Base-by-base conservation (phyloP, 257 asterid genomes). In the Fraxinus cuspidata region DNA sequence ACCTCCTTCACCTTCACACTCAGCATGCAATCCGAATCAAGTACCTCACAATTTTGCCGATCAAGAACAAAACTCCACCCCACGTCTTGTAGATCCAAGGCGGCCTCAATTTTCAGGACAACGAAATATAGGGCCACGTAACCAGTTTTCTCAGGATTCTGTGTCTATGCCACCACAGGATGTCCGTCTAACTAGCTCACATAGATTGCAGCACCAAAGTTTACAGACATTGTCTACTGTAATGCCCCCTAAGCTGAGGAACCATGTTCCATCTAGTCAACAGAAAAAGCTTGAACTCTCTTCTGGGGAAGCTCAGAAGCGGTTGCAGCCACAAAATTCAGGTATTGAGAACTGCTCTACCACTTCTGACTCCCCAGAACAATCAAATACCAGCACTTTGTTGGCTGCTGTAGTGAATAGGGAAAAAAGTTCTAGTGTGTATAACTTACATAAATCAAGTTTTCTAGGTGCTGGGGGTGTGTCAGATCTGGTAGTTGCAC, bases 1-100 rank as follows among this genome's bases (percentile, higher is more conserved):
- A 71, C 81, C 87, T 67, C 81, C 89, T 12, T 88, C 93, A 28
- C 89, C 94, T 65, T 69, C 93, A 73, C 56, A 79, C 71, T 65
- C 83, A 28, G 74, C 82, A 27, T 74, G 58, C 44, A 74, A 75
- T 73, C 71, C 74, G 6, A 77, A 34, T 80, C 91, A 84, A 66
- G 77, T 77, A 75, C 78, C 74, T 38, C 87, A 81, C 78, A 84
- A 76, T 82, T 73, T 77, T 58, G 34, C 85, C 47, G 94, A 88
- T 71, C 83, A 84, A 80, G 85, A 84, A 78, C 88, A 83, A 28
- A 74, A 79, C 4, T 78, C 86, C 68, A 51, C 67, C 11, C 83
- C 85, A 29, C 88, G 86, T 83, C 94, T 86, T 82, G 82, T 85
- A 21, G 97, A 87, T 86, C 90, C 95, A 27, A 87, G 94, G 82